phyloP scores from a whole-genome alignment of 1,284 basidiomycete species.

The Meripilus lineatus region DNA sequence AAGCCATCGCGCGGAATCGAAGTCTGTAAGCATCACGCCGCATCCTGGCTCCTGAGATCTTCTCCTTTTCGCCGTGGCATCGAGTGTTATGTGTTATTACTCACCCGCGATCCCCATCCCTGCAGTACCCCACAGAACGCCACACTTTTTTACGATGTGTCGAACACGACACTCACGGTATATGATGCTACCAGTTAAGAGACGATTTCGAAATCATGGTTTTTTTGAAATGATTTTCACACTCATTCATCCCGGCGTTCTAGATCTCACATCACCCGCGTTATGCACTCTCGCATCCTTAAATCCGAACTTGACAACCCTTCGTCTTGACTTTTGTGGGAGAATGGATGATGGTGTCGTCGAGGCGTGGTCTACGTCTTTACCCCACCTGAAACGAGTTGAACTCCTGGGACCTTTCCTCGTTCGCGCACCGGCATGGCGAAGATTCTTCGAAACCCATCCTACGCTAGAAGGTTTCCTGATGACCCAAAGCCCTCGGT shows the following conservation, averaged over 20 bases:
- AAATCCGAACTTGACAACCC: slow-evolving; percentile 73
- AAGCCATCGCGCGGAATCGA: slow-evolving; percentile 83
- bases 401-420: slow-evolving; percentile 90
- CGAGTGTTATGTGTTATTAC: no score
- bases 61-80: no score
- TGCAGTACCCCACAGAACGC: slow-evolving; percentile 71
- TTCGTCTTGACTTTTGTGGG: slow-evolving; percentile 87
- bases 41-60: neutral
- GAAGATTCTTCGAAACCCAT: slow-evolving; percentile 65
- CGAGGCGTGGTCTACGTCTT: slow-evolving; percentile 54
- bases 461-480: slow-evolving; percentile 66
- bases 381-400: slow-evolving; percentile 66
- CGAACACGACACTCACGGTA: slow-evolving; percentile 67
- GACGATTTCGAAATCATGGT: no score
- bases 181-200: slow-evolving; percentile 96
- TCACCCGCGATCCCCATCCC: slow-evolving; percentile 1
- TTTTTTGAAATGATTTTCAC: slow-evolving; percentile 23
- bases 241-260: slow-evolving; percentile 7
- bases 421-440: slow-evolving; percentile 75
- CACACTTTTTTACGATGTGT: slow-evolving; percentile 77
- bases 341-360: slow-evolving; percentile 73
- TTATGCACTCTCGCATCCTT: slow-evolving; percentile 68
- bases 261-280: slow-evolving; percentile 67
- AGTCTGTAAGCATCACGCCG: slow-evolving; percentile 57
- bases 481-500: slow-evolving; percentile 85